Percentiles rank a stretch among this genome's conserved stretches.
Evolutionary conservation across 495 filamentous ascomycete genomes (phyloP).

Genomic region (Hypomontagnella submonticulosa): DNA sequence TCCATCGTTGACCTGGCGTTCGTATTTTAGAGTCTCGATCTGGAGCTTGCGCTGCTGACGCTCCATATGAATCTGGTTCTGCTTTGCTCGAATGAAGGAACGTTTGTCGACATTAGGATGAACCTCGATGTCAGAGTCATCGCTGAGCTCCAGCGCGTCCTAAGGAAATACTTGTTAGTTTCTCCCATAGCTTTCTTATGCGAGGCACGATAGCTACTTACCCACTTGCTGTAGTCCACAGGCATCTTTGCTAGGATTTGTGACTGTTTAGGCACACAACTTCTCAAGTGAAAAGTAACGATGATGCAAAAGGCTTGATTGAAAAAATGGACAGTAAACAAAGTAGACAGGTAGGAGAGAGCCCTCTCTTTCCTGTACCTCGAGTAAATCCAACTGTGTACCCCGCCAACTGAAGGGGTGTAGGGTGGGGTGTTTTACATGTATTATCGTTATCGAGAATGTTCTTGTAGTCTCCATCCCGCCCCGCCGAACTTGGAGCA

Average conservation of each 20-base stretch:
- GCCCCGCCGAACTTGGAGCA: no score
- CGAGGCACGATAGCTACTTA: slow-evolving; percentile 51
- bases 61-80: slow-evolving; percentile 93
- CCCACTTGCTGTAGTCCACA: slow-evolving; percentile 95
- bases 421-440: slow-evolving; percentile 10
- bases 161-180: slow-evolving; percentile 44
- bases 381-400: slow-evolving; percentile 11
- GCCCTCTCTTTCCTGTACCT: neutral
- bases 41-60: slow-evolving; percentile 83
- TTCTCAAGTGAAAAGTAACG: no score
- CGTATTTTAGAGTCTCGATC: slow-evolving; percentile 92
- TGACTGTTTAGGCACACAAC: neutral
- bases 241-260: slow-evolving; percentile 70
- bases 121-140: slow-evolving; percentile 98
- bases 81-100: slow-evolving; percentile 98
- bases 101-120: slow-evolving; percentile 99
- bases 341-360: no score
- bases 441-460: slow-evolving; percentile 34
- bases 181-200: neutral
- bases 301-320: no score
- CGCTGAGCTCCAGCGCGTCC: slow-evolving; percentile 94
- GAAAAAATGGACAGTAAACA: no score
- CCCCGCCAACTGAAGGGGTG: slow-evolving; percentile 25
- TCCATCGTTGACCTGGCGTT: slow-evolving; percentile 91
- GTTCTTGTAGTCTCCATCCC: slow-evolving; percentile 27